phyloP scores from a whole-genome alignment of 345 rosid genomes.

The Arabidopsis suecica region DNA sequence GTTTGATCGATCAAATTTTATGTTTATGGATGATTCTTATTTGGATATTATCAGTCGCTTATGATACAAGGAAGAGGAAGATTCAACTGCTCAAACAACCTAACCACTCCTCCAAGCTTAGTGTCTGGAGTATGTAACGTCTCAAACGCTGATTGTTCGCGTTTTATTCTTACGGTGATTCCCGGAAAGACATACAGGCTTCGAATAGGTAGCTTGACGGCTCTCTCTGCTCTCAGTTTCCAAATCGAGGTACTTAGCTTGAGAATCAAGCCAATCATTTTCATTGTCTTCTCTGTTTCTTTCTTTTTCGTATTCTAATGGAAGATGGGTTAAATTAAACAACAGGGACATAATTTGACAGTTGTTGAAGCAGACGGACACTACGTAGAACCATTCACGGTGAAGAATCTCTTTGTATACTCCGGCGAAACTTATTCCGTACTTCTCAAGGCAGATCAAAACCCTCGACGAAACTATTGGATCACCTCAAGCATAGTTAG shows the following conservation, averaged over 20 bases:
- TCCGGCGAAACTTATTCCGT: slow-evolving; percentile 84
- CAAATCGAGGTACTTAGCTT: slow-evolving; percentile 64
- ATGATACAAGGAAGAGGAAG: slow-evolving; percentile 77
- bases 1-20: not conserved
- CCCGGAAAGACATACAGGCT: slow-evolving; percentile 73
- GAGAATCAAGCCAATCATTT: slow-evolving; percentile 1
- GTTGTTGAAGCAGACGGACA: slow-evolving; percentile 88
- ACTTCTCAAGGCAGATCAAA: slow-evolving; percentile 59
- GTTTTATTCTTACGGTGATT: slow-evolving; percentile 50
- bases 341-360: slow-evolving; percentile 74
- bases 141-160: slow-evolving; percentile 59
- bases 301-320: not conserved
- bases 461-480: slow-evolving; percentile 73
- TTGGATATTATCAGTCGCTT: slow-evolving; percentile 53
- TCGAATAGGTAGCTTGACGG: slow-evolving; percentile 60
- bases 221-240: slow-evolving; percentile 75
- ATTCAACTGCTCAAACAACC: slow-evolving; percentile 56
- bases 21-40: not conserved
- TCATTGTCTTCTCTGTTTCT: not conserved
- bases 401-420: slow-evolving; percentile 70
- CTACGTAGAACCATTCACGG: slow-evolving; percentile 72
- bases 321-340: not conserved
- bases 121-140: slow-evolving; percentile 48
- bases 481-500: slow-evolving; percentile 62
- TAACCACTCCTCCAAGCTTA: slow-evolving; percentile 36